Evolutionary conservation across 345 rosid species (phyloP).

Genomic region (Cardamine resedifolia): DNA sequence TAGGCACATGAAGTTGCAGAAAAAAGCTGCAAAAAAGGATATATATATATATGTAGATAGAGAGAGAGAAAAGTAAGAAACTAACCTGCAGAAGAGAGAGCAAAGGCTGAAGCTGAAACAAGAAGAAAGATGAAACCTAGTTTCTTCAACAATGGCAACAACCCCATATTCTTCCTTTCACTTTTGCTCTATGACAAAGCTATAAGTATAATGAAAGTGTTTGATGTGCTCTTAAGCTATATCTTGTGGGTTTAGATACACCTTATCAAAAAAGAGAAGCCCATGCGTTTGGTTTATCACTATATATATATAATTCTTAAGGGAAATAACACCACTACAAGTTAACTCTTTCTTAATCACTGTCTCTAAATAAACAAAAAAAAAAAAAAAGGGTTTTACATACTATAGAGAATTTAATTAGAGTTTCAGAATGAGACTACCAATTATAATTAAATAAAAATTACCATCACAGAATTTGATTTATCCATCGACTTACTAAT

Average conservation of each 20-base stretch:
- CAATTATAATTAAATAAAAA: background rate
- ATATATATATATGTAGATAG: background rate
- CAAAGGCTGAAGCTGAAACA: conserved; percentile 43
- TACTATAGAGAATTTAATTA: background rate
- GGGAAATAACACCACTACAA: conserved; percentile 5
- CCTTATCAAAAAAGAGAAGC: conserved; percentile 25
- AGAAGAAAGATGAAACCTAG: conserved; percentile 52
- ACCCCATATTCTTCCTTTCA: conserved; percentile 36
- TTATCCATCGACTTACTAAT: background rate
- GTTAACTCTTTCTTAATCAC: background rate
- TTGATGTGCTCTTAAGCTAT: conserved; percentile 23
- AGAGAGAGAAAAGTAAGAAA: background rate
- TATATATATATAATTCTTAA: conserved; percentile 32
- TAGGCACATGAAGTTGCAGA: conserved; percentile 33
- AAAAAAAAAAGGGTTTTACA: background rate
- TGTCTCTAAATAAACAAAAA: background rate
- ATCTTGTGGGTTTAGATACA: conserved; percentile 1
- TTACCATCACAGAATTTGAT: background rate
- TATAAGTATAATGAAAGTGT: conserved; percentile 9
- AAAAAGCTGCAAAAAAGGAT: conserved; percentile 30
- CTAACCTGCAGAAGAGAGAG: conserved; percentile 55
- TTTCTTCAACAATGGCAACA: conserved; percentile 42
- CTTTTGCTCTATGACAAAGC: background rate
- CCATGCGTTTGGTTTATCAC: conserved; percentile 33
- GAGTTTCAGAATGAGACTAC: conserved; percentile 10